A percentile compares a stretch with the other conserved stretches of the same genome.
Evolutionary conservation across 805 yeast genomes (phyloP).

Genomic region (Schwanniomyces yamadae): DNA sequence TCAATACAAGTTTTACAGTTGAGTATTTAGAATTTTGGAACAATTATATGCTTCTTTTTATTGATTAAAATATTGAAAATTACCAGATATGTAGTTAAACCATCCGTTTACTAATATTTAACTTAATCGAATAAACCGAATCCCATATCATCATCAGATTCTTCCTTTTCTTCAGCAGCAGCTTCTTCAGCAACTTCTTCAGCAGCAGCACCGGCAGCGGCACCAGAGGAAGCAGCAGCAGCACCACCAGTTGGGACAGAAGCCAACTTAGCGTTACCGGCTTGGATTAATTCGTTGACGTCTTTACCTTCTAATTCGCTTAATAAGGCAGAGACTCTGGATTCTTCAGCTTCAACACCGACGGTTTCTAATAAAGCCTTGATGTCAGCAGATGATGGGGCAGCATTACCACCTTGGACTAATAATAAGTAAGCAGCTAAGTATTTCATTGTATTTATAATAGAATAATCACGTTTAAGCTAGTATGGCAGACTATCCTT

Average conservation of each 20-base stretch:
- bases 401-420: slow-evolving; percentile 46
- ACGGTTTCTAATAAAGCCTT: slow-evolving; percentile 40
- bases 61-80: too few species aligned
- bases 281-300: slow-evolving; percentile 84
- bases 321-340: slow-evolving; percentile 77
- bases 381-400: slow-evolving; percentile 45
- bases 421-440: slow-evolving; percentile 48
- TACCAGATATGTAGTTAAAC: too few species aligned
- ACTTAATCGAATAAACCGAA: slow-evolving; percentile 95
- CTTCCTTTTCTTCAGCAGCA: slow-evolving; percentile 29
- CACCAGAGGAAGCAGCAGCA: slow-evolving; percentile 75
- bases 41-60: slow-evolving; percentile 4
- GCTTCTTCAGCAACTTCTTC: slow-evolving; percentile 70
- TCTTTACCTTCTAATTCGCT: slow-evolving; percentile 91
- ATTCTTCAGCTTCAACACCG: slow-evolving; percentile 92
- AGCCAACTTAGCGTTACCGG: slow-evolving; percentile 94
- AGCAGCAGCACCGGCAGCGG: slow-evolving; percentile 69
- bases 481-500: slow-evolving; percentile 78
- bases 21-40: too few species aligned
- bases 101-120: slow-evolving; percentile 1
- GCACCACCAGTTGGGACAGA: slow-evolving; percentile 98
- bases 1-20: too few species aligned
- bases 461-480: slow-evolving; percentile 84
- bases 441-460: slow-evolving; percentile 36
- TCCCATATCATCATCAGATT: slow-evolving; percentile 77